phyloP scores from a whole-genome alignment of 306 rosid genomes.

The Arachis hypogaea region DNA sequence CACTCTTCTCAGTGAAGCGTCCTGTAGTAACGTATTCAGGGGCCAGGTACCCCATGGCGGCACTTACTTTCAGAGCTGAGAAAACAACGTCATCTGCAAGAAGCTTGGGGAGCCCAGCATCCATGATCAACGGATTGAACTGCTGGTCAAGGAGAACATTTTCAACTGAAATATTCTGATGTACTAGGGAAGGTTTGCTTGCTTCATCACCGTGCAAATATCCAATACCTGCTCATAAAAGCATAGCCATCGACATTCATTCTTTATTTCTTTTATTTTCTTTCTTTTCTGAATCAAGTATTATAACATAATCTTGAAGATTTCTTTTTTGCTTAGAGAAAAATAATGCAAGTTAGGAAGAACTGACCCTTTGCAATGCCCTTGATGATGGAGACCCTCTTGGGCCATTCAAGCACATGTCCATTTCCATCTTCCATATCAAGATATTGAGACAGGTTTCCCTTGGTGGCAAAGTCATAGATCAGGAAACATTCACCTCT shows the following conservation, averaged over 20 bases:
- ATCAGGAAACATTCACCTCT: constrained; percentile 92
- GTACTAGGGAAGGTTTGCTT: constrained; percentile 72
- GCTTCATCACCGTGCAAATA: constrained; percentile 72
- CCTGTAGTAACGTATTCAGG: constrained; percentile 92
- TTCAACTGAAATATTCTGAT: constrained; percentile 88
- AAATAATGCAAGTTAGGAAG: constrained; percentile 12
- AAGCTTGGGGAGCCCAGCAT: constrained; percentile 82
- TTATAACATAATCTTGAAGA: too few relatives aligned
- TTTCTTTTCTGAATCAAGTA: too few relatives aligned
- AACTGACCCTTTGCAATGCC: constrained; percentile 88
- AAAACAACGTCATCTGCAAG: constrained; percentile 93
- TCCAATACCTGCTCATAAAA: constrained; percentile 64
- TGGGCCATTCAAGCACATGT: constrained; percentile 79
- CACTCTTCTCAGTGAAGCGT: constrained; percentile 89
- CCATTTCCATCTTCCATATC: constrained; percentile 67
- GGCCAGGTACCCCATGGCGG: constrained; percentile 98
- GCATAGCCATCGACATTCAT: constrained; percentile 19
- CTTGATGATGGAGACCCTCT: constrained; percentile 69
- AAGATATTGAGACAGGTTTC: constrained; percentile 70
- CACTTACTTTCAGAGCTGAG: constrained; percentile 90
- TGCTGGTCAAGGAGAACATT: constrained; percentile 75
- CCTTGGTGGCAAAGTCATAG: constrained; percentile 73
- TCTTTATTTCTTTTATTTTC: too few relatives aligned
- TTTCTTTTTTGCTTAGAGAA: background rate
- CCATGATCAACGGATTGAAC: constrained; percentile 74